phyloP scores from a whole-genome alignment of 2,329 filamentous ascomycete species.

The Ceratocystis diversiconidia region DNA sequence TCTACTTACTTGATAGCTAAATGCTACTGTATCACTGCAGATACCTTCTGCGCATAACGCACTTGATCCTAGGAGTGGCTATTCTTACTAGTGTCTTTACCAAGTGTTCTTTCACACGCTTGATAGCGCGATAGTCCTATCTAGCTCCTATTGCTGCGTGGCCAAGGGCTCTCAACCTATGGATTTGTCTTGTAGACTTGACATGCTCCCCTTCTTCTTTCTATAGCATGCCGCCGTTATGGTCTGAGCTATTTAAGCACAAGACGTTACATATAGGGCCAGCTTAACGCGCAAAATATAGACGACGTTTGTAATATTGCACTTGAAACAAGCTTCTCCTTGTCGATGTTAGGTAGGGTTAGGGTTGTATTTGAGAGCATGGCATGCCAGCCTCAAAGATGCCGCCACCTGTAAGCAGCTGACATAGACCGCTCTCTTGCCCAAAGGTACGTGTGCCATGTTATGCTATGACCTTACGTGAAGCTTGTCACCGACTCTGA shows the following conservation, averaged over 20 bases:
- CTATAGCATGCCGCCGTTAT: background rate
- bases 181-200: too few relatives aligned
- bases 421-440: background rate
- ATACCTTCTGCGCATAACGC: background rate
- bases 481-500: slow-evolving; percentile 8
- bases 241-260: background rate
- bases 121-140: background rate
- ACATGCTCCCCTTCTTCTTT: background rate
- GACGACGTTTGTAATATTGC: background rate
- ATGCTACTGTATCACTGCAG: background rate
- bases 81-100: background rate
- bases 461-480: background rate
- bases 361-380: background rate
- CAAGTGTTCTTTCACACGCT: background rate
- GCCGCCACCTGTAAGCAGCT: background rate
- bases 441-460: background rate
- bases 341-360: background rate
- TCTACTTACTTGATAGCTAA: background rate
- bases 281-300: background rate
- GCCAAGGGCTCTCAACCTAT: too few relatives aligned
- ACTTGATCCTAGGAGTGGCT: background rate
- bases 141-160: too few relatives aligned
- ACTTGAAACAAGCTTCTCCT: background rate
- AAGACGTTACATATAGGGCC: background rate
- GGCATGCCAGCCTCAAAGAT: background rate